A percentile compares a stretch with the other conserved stretches of the same genome.
Evolutionary conservation across 2,329 filamentous ascomycete genomes (phyloP).

Genomic region (Fusarium camptoceras): DNA sequence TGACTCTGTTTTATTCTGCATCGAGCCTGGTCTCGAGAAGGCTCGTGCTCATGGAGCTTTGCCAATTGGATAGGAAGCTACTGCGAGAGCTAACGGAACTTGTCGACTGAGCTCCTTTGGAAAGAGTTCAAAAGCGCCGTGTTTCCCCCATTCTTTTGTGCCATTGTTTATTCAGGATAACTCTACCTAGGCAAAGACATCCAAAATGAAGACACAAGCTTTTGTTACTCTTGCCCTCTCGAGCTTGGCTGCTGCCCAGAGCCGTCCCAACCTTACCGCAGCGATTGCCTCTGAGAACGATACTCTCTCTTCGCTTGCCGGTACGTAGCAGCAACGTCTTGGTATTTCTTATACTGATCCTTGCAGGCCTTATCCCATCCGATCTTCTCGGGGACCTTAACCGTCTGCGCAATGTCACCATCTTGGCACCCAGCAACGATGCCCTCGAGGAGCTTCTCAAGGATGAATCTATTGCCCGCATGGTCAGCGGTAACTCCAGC

Average conservation of each 20-base stretch:
- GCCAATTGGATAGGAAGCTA: slow-evolving; percentile 30
- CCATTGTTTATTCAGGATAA: slow-evolving; percentile 7
- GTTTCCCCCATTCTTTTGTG: background rate
- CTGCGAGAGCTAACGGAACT: slow-evolving; percentile 7
- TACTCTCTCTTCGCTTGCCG: slow-evolving; percentile 43
- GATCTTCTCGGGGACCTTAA: slow-evolving; percentile 31
- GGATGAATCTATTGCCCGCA: slow-evolving; percentile 56
- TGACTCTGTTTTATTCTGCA: slow-evolving; percentile 33
- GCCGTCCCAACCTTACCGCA: slow-evolving; percentile 39
- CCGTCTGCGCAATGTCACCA: slow-evolving; percentile 42
- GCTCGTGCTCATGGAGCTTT: slow-evolving; percentile 14
- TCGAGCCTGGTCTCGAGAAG: slow-evolving; percentile 21
- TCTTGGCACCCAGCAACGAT: slow-evolving; percentile 67
- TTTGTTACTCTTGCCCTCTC: slow-evolving; percentile 36
- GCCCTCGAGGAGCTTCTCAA: slow-evolving; percentile 64
- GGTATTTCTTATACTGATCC: slow-evolving; percentile 8
- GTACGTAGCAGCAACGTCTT: slow-evolving; percentile 18
- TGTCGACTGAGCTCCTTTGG: background rate
- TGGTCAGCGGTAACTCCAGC: slow-evolving; percentile 53
- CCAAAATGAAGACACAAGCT: slow-evolving; percentile 41
- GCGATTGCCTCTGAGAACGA: slow-evolving; percentile 45
- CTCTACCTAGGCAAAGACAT: slow-evolving; percentile 4
- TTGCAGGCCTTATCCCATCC: slow-evolving; percentile 43
- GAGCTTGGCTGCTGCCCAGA: slow-evolving; percentile 39
- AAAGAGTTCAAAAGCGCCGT: slow-evolving; percentile 18